Base-by-base conservation (phyloP, 2,329 filamentous ascomycete genomes). In the Fusarium tanahbumbuense region DNA sequence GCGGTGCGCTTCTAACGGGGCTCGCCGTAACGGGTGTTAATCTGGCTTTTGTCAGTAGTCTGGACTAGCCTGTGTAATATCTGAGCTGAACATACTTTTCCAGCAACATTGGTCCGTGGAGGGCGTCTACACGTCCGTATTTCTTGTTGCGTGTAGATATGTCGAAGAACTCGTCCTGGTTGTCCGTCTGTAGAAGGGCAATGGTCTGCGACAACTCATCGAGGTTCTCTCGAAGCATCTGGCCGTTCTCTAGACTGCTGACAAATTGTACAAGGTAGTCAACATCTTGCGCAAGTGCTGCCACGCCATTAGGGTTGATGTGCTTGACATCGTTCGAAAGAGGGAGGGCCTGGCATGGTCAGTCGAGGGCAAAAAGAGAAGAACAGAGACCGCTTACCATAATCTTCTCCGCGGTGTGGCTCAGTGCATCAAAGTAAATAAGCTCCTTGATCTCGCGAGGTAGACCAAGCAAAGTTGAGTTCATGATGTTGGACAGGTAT, bases 131-230 rank as follows among this genome's bases (percentile, higher is more conserved):
- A 56, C 93, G 91, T 18, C 94, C 92, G 78, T 97, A 99, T 78
- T 97, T 97, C 82, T 92, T 94, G 81, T 98, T 97, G 55, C 94
- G 86, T 16, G 91, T 92, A 8, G 91, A 92, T 52, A 96, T 91
- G 77, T 99, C 96, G 78, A 96, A 99, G 80, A 97, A 99, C 79
- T 98, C 95, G 71, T 98, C 94, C n/a, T 93, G 89, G 74, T 97
- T 97, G 42, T 97, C 93, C 3, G 88, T 88, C 76, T 93, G 90
- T 87, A 99, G 92, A 27, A 99, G 85, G 64, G 92, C 89, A 48
- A 97, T 91, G 2, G 96, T 98, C 83, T 99, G 96, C 73, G 95
- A 91, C 37, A 99, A 84, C 81, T 98, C 96, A 75, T 98, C 94
- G 41, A 99, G 83, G 72, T 97, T 96, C 76, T 96, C 92, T 67